Evolutionary conservation across 345 rosid species (phyloP).

Genomic region (Hibiscus mutabilis): DNA sequence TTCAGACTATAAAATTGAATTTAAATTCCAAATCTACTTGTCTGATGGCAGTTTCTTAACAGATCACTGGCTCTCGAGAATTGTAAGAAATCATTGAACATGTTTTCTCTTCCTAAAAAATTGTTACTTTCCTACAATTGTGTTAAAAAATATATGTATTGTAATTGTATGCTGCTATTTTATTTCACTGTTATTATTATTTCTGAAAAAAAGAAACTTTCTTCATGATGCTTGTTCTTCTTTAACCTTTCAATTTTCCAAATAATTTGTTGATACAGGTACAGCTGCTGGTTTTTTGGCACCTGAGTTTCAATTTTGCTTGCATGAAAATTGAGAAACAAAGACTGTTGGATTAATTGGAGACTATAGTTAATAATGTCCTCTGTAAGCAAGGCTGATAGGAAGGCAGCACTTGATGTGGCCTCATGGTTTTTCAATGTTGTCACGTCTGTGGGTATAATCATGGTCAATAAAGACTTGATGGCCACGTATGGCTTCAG

Average conservation of each 20-base stretch:
- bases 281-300: background rate
- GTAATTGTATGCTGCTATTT: background rate
- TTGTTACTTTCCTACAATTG: background rate
- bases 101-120: background rate
- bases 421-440: conserved; percentile 98
- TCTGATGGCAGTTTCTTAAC: background rate
- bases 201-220: background rate
- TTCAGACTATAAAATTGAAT: background rate
- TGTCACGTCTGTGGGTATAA: conserved; percentile 95
- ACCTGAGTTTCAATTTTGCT: background rate
- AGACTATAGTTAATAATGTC: conserved; percentile 36
- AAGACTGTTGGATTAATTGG: conserved; percentile 14
- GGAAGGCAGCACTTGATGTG: conserved; percentile 70
- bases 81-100: background rate
- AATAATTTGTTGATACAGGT: conserved; percentile 4
- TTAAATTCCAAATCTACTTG: background rate
- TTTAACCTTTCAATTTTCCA: background rate
- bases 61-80: background rate
- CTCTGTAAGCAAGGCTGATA: conserved; percentile 62
- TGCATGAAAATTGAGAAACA: background rate
- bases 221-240: background rate
- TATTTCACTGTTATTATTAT: background rate
- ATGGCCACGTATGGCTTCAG: conserved; percentile 93
- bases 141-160: background rate
- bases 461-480: conserved; percentile 89